These are phyloP conservation scores for Pyrenochaeta sp. DNA, from an alignment of 2,329 filamentous ascomycete species.

Conservation along the genomic window DNA sequence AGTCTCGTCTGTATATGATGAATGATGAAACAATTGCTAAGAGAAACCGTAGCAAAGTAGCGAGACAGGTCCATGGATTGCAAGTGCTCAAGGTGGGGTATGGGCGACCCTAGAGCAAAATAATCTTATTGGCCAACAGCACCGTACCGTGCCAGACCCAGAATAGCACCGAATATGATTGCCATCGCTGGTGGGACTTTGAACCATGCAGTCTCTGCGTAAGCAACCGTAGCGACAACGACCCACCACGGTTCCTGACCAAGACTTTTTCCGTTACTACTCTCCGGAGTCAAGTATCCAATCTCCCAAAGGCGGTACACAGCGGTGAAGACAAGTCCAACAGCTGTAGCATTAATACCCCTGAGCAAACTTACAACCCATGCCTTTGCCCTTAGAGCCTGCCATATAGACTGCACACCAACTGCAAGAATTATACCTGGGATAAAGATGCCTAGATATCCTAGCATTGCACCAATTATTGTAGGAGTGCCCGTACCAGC, in stretches of 20 bases:
- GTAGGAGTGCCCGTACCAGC: constrained; percentile 35
- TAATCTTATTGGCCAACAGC: too few species aligned
- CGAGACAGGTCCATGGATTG: too few species aligned
- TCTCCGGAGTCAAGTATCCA: constrained; percentile 52
- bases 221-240: constrained; percentile 52
- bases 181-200: constrained; percentile 49
- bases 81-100: too few species aligned
- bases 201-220: constrained; percentile 53
- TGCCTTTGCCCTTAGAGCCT: constrained; percentile 44
- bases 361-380: constrained; percentile 47
- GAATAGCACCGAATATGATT: constrained; percentile 50
- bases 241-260: constrained; percentile 56
- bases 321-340: constrained; percentile 55
- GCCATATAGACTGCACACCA: constrained; percentile 52
- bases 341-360: constrained; percentile 54
- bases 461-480: constrained; percentile 48
- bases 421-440: constrained; percentile 51
- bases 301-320: constrained; percentile 57
- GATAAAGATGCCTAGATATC: constrained; percentile 52
- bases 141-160: too few species aligned
- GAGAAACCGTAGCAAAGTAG: too few species aligned
- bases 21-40: too few species aligned
- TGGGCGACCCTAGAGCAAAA: too few species aligned
- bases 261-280: constrained; percentile 46
- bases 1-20: too few species aligned